These are phyloP conservation scores for Candida endomychidarum DNA, from an alignment of 805 yeast species.

Conservation along the genomic window DNA sequence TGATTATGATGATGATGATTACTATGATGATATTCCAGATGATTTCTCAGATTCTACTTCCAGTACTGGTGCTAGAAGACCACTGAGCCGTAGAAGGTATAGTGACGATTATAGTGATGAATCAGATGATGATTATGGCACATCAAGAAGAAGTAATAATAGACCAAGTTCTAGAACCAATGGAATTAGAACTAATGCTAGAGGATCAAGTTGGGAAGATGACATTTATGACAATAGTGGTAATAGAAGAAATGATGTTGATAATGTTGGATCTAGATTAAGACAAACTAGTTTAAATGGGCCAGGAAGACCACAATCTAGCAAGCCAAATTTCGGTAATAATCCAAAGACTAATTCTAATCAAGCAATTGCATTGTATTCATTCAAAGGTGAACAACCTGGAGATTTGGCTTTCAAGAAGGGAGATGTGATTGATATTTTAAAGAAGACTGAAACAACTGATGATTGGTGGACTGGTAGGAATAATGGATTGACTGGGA, in stretches of 20 bases:
- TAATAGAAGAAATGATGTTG: constrained; percentile 37
- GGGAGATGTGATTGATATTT: constrained; percentile 88
- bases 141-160: constrained; percentile 29
- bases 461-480: constrained; percentile 99
- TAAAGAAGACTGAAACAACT: constrained; percentile 80
- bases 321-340: constrained; percentile 43
- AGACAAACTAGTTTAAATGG: constrained; percentile 29
- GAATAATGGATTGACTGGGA: constrained; percentile 79
- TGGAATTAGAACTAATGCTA: constrained; percentile 12
- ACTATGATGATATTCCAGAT: constrained; percentile 70
- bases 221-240: constrained; percentile 68
- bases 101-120: constrained; percentile 33
- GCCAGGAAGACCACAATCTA: constrained; percentile 38
- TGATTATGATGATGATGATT: constrained; percentile 60
- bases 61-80: constrained; percentile 23
- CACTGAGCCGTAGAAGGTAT: constrained; percentile 24
- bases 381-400: constrained; percentile 88
- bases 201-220: constrained; percentile 67
- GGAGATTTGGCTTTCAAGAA: constrained; percentile 92
- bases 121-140: constrained; percentile 27
- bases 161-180: constrained; percentile 9
- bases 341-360: constrained; percentile 45
- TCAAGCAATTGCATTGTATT: constrained; percentile 86
- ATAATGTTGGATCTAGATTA: constrained; percentile 35
- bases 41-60: constrained; percentile 58